A percentile compares a stretch with the other conserved stretches of the same genome.
These are phyloP conservation scores for Aegilops bicornis DNA, from an alignment of 176 grass and related monocot species.

Conservation along the genomic window DNA sequence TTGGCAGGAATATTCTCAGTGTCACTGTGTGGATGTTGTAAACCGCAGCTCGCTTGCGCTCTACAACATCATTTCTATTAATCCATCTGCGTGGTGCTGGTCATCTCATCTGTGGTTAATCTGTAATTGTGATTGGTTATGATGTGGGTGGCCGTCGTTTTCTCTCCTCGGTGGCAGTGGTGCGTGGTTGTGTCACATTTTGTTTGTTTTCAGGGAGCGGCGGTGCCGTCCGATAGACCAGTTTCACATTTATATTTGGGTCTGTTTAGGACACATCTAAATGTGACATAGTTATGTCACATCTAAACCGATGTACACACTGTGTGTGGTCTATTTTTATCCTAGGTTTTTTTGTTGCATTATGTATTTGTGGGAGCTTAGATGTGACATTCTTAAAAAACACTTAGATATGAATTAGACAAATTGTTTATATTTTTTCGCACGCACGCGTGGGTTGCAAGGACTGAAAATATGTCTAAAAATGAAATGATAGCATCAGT, in stretches of 20 bases:
- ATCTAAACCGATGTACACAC: no score
- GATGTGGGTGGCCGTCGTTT: neutral
- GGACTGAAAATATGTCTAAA: no score
- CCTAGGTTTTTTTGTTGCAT: no score
- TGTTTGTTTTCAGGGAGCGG: neutral
- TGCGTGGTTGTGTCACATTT: neutral
- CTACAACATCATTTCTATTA: neutral
- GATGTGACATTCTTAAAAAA: no score
- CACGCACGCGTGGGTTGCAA: neutral
- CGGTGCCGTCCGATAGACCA: slow-evolving; percentile 28
- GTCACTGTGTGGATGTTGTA: neutral
- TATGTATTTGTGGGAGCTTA: no score
- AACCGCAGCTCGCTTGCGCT: neutral
- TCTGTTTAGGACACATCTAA: no score
- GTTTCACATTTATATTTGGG: no score
- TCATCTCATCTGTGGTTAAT: neutral
- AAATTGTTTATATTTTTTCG: no score
- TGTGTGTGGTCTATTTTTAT: no score
- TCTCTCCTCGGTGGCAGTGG: neutral
- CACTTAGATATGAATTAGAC: no score
- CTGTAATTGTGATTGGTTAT: neutral
- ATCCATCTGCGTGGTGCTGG: neutral
- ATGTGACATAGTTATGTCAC: no score
- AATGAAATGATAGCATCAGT: no score
- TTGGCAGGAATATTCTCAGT: neutral